Conservation (phyloP, 805 yeast species). For the Metschnikowia sp. region DNA sequence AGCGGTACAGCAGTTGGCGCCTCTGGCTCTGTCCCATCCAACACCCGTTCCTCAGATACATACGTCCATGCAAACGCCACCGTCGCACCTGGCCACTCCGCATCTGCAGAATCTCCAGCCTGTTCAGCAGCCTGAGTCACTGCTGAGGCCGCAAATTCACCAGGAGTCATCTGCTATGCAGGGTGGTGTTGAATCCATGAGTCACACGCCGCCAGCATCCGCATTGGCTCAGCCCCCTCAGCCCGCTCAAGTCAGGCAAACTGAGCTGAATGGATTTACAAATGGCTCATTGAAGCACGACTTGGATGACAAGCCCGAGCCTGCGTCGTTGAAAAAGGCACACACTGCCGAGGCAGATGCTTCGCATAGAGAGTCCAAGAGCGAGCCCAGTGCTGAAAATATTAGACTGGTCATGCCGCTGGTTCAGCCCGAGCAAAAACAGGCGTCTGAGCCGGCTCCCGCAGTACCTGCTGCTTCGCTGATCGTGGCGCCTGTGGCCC, state of each 20-base stretch:
- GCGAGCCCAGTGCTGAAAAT: background rate
- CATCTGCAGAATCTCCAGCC: background rate
- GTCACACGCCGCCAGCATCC: background rate
- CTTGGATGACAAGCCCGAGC: conserved; percentile 37
- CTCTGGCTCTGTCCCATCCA: conserved; percentile 12
- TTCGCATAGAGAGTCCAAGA: background rate
- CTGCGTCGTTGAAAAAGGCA: conserved; percentile 25
- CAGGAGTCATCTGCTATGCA: no score
- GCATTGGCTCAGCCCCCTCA: background rate
- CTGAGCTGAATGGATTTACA: background rate
- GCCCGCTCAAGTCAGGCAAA: no score
- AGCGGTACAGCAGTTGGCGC: background rate
- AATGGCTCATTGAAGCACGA: conserved; percentile 30
- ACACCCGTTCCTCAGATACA: conserved; percentile 10
- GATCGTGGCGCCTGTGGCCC: conserved; percentile 5
- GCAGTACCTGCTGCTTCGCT: background rate
- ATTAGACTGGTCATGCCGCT: no score
- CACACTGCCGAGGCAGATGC: conserved; percentile 12
- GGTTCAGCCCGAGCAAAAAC: background rate
- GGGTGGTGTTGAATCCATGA: no score
- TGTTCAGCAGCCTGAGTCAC: no score
- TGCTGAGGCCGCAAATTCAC: no score
- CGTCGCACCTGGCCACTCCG: background rate
- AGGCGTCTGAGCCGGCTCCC: background rate
- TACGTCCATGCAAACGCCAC: background rate